Conservation (phyloP, 495 filamentous ascomycete species). For the Lepraria neglecta region DNA sequence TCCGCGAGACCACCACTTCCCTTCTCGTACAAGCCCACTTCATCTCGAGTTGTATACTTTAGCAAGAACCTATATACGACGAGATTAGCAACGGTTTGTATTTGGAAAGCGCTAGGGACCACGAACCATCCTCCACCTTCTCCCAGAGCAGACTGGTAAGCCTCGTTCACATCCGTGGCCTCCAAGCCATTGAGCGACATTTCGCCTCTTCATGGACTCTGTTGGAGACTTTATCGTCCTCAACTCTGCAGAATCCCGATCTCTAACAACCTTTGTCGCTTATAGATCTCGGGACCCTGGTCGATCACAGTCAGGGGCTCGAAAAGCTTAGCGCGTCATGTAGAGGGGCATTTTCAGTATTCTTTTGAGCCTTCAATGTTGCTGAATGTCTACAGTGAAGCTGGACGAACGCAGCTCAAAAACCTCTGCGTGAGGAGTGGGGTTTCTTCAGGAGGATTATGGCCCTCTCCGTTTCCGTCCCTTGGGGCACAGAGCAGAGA, state of each 20-base stretch:
- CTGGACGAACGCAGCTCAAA: not conserved
- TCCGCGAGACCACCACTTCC: conserved; percentile 83
- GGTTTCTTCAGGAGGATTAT: not conserved
- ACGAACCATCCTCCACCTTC: conserved; percentile 95
- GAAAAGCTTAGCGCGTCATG: not conserved
- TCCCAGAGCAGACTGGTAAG: conserved; percentile 68
- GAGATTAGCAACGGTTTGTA: conserved; percentile 10
- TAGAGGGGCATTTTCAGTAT: conserved; percentile 1
- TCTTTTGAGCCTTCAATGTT: not conserved
- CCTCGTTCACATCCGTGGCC: conserved; percentile 69
- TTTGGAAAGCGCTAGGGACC: not conserved
- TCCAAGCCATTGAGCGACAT: conserved; percentile 99
- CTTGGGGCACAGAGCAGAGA: not conserved
- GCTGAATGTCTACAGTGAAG: not conserved
- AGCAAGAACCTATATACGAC: conserved; percentile 71
- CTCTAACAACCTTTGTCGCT: conserved; percentile 12
- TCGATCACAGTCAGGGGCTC: conserved; percentile 6
- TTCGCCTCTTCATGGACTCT: conserved; percentile 28
- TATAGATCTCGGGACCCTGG: conserved; percentile 12
- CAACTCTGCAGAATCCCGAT: not conserved
- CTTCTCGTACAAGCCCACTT: conserved; percentile 68
- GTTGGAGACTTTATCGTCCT: conserved; percentile 12
- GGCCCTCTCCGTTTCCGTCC: not conserved
- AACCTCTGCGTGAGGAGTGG: not conserved
- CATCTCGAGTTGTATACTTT: conserved; percentile 84